These are phyloP conservation scores for Colletotrichum karsti DNA, from an alignment of 2,329 filamentous ascomycete species.

Conservation along the genomic window DNA sequence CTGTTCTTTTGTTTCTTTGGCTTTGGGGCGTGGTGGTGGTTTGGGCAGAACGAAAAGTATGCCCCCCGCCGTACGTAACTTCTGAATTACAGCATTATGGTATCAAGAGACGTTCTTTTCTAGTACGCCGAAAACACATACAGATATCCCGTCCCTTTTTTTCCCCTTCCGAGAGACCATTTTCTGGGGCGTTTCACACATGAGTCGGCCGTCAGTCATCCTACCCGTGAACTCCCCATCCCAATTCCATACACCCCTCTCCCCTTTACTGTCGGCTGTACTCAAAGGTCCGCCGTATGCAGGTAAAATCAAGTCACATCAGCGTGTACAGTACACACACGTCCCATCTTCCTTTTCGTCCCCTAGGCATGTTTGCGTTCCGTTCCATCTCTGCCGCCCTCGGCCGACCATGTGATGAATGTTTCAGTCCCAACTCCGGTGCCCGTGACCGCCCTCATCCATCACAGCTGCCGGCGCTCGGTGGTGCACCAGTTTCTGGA, in stretches of 20 bases:
- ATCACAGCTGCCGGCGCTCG: constrained; percentile 23
- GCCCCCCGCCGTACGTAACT: no score
- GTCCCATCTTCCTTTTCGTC: no score
- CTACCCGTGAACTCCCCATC: neutral
- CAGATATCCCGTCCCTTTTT: neutral
- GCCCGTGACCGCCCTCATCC: constrained; percentile 25
- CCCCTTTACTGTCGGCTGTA: neutral
- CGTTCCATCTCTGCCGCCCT: neutral
- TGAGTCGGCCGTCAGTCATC: constrained; percentile 26
- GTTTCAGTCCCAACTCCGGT: constrained; percentile 30
- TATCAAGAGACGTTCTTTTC: constrained; percentile 18
- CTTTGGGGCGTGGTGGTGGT: neutral
- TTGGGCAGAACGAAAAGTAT: no score
- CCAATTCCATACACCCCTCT: neutral
- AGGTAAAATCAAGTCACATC: neutral
- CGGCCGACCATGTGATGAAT: neutral
- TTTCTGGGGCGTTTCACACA: constrained; percentile 15
- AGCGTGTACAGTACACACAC: neutral
- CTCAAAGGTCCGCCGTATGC: neutral
- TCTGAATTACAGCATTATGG: constrained; percentile 8
- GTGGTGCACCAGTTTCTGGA: constrained; percentile 30
- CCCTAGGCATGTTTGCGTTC: neutral
- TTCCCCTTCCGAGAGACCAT: neutral
- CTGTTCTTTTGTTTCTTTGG: neutral
- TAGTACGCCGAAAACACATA: neutral